These are phyloP conservation scores for Colletotrichum brevisporum DNA, from an alignment of 2,329 filamentous ascomycete species.

Conservation along the genomic window DNA sequence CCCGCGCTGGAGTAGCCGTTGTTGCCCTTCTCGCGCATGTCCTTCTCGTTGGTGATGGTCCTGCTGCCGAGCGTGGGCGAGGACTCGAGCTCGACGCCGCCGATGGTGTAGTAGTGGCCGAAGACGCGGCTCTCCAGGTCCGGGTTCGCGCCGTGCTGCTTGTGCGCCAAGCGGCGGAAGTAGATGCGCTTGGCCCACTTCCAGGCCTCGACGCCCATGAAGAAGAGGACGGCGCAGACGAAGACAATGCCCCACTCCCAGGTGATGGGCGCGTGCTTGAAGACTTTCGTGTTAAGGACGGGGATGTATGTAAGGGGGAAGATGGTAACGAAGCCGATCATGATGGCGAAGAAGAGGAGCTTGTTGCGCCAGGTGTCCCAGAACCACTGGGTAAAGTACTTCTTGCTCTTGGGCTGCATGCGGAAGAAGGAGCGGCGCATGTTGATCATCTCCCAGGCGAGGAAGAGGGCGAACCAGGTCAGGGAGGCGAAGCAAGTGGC, in stretches of 20 bases:
- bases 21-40: constrained; percentile 38
- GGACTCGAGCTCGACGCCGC: constrained; percentile 39
- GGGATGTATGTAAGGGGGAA: constrained; percentile 70
- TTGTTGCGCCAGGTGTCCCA: constrained; percentile 77
- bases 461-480: constrained; percentile 81
- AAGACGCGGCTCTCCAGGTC: constrained; percentile 53
- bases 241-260: constrained; percentile 76
- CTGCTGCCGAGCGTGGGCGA: constrained; percentile 38
- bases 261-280: constrained; percentile 69
- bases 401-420: constrained; percentile 75
- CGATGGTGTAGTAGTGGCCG: constrained; percentile 48
- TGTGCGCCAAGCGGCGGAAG: constrained; percentile 49
- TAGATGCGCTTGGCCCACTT: constrained; percentile 69
- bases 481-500: constrained; percentile 80
- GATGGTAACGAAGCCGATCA: constrained; percentile 60
- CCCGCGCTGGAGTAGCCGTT: constrained; percentile 33
- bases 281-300: constrained; percentile 68
- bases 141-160: constrained; percentile 39
- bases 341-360: constrained; percentile 76
- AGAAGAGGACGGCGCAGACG: constrained; percentile 68
- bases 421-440: constrained; percentile 80
- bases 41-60: constrained; percentile 40
- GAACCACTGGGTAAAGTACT: constrained; percentile 76
- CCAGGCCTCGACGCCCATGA: constrained; percentile 70
- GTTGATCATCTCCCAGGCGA: constrained; percentile 82